Evolutionary conservation across 1,284 basidiomycete species (phyloP).

Genomic region (Salmacisia buchloeana): DNA sequence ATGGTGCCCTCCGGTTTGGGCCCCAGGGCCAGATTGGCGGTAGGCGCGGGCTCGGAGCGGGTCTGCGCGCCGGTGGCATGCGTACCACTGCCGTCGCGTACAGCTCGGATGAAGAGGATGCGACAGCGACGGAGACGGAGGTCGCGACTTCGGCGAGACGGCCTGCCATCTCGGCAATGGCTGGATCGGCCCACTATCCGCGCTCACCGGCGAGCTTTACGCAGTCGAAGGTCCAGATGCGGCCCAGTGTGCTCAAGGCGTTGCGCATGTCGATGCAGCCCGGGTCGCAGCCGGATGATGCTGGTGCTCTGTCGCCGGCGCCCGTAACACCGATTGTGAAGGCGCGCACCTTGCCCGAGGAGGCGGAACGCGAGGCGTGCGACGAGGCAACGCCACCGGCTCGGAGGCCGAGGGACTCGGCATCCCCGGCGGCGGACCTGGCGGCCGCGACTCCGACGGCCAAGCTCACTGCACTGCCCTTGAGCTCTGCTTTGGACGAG

Average conservation of each 20-base stretch:
- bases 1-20: background rate
- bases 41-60: background rate
- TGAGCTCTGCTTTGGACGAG: no score
- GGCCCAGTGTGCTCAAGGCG: no score
- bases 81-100: conserved; percentile 4
- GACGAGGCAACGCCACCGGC: no score
- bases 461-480: no score
- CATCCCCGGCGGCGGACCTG: no score
- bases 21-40: conserved; percentile 1
- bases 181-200: background rate
- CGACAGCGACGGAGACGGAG: background rate
- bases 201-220: background rate
- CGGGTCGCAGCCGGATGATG: background rate
- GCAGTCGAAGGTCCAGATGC: background rate
- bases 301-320: background rate
- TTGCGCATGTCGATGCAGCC: background rate
- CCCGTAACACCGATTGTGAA: no score
- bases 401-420: no score
- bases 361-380: no score
- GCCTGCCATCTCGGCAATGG: background rate
- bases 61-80: background rate
- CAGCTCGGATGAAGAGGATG: conserved; percentile 1
- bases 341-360: no score
- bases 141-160: background rate
- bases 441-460: no score